Conservation (phyloP, 345 rosid genomes). For the Jatropha curcas region DNA sequence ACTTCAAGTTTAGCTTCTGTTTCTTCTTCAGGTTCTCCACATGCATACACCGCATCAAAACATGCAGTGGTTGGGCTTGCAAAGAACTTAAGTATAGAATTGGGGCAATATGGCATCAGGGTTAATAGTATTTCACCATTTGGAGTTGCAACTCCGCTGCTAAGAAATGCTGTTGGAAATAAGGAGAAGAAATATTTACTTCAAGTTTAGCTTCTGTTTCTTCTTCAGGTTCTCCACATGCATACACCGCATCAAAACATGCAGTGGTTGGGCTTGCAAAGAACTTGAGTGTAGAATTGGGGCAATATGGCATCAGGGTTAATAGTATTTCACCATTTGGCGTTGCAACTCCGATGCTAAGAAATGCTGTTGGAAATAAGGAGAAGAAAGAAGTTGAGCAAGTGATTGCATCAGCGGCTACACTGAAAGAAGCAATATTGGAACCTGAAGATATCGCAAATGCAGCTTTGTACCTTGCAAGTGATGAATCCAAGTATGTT, state of each 20-base stretch:
- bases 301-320: no score
- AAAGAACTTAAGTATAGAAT: neutral
- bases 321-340: no score
- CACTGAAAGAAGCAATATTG: conserved; percentile 8
- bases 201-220: no score
- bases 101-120: neutral
- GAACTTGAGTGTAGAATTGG: no score
- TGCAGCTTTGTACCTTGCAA: conserved; percentile 25
- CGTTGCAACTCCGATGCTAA: no score
- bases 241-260: no score
- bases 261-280: no score
- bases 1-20: neutral
- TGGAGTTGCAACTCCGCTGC: neutral
- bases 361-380: no score
- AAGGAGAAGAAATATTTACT: no score
- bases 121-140: neutral
- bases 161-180: neutral
- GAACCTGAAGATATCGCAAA: conserved; percentile 24
- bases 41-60: neutral
- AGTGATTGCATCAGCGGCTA: neutral
- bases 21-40: neutral
- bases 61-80: neutral
- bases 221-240: no score
- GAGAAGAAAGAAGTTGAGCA: neutral
- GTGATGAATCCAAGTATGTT: conserved; percentile 27